Conservation (phyloP, 2,329 filamentous ascomycete genomes). For the Pyricularia sp. region DNA sequence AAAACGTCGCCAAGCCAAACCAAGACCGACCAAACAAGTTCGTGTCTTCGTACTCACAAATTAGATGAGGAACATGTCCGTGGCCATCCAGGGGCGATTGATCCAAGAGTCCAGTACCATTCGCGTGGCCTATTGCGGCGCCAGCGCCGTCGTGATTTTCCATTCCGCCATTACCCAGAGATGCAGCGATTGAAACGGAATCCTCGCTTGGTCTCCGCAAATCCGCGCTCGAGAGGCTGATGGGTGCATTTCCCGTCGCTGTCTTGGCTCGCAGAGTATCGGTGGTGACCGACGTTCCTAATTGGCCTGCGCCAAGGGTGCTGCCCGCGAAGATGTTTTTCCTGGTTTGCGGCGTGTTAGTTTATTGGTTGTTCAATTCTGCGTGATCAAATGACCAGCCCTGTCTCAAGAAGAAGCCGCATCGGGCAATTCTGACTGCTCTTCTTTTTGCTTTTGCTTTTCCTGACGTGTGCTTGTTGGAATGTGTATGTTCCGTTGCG, state of each 20-base stretch:
- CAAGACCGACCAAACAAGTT: neutral
- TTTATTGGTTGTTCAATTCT: conserved; percentile 1
- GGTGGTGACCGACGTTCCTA: conserved; percentile 11
- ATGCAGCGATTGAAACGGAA: neutral
- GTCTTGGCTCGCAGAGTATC: conserved; percentile 23
- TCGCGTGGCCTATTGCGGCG: neutral
- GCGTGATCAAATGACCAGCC: conserved; percentile 1
- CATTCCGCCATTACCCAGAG: conserved; percentile 12
- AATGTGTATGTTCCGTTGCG: neutral
- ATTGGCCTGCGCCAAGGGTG: conserved; percentile 16
- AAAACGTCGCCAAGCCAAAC: neutral
- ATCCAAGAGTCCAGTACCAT: conserved; percentile 6
- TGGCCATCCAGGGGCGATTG: conserved; percentile 15
- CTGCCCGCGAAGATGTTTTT: conserved; percentile 29
- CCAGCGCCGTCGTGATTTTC: conserved; percentile 8
- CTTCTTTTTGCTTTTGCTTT: neutral
- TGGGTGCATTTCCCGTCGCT: conserved; percentile 14
- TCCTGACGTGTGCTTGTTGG: neutral
- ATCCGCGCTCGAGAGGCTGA: conserved; percentile 24
- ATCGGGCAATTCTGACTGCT: neutral
- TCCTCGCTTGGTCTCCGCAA: conserved; percentile 22
- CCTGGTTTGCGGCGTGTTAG: conserved; percentile 16
- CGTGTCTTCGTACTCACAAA: conserved; percentile 26
- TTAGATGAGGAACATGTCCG: conserved; percentile 32
- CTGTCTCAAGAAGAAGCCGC: neutral